Conservation (phyloP, 1,284 basidiomycete species). For the Fomitopsis betulina region DNA sequence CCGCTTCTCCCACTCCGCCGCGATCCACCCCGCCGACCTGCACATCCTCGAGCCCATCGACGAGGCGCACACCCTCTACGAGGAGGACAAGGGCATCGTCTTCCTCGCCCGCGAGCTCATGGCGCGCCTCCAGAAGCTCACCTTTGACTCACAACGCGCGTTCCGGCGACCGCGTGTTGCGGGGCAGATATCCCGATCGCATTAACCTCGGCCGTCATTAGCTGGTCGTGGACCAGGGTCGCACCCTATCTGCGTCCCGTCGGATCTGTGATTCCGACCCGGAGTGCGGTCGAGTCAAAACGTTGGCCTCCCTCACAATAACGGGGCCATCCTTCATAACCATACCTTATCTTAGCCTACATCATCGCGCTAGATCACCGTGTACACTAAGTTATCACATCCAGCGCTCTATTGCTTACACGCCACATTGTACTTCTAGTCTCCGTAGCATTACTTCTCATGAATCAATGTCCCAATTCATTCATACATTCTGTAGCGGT, state of each 20-base stretch:
- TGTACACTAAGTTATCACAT: neutral
- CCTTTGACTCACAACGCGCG: constrained; percentile 12
- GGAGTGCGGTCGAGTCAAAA: neutral
- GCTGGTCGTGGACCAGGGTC: neutral
- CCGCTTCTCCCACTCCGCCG: constrained; percentile 34
- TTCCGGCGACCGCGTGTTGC: constrained; percentile 3
- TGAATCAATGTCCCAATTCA: neutral
- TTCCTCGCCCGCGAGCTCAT: constrained; percentile 57
- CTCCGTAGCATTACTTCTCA: neutral
- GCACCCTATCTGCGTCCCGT: neutral
- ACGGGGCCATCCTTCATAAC: neutral
- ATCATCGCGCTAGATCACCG: neutral
- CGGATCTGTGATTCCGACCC: neutral
- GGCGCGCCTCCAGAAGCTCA: constrained; percentile 39
- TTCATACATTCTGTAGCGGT: too few species aligned
- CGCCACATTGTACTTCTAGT: neutral
- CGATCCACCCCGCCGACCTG: constrained; percentile 39
- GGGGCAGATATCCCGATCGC: constrained; percentile 3
- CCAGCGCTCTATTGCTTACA: neutral
- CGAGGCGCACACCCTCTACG: constrained; percentile 45
- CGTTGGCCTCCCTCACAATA: neutral
- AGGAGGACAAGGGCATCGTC: constrained; percentile 58
- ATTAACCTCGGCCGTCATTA: neutral
- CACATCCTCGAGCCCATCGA: constrained; percentile 51
- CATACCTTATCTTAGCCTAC: neutral